Evolutionary conservation across 1,139 yeast genomes (phyloP), one percentile per base, ranked within the genome.

Genomic region (Scheffersomyces parashehatae): DNA sequence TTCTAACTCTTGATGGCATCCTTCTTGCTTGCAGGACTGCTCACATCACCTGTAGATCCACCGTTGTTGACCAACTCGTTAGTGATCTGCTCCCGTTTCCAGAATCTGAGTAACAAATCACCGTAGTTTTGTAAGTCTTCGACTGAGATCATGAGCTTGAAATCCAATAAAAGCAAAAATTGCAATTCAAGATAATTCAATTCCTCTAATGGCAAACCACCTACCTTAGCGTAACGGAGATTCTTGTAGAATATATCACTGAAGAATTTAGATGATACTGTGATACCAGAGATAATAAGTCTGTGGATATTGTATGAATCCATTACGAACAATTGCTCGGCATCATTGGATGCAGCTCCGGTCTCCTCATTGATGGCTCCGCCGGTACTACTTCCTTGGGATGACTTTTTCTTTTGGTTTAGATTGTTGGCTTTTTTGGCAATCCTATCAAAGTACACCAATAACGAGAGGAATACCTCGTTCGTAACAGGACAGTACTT

Each of bases 401-500:
- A 31, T 5, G 39, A 38, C 51, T 35, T 60, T 55, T 43, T 57
- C 43, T 61, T 62, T 42, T 58, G 62, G 43, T 64, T 67, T 39
- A 74, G 60, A 49, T 71, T 81, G 59, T 87, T 88, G 44, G 97
- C 96, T 51, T 88, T 79, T 60, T 88, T 88, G 13, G 97, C 96
- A 43, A 93, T 89, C 50, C 99, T 73, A 66, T 93, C 99, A 67
- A 93, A 90, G 64, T 93, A 95, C 24, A 95, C 98, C 53, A 93
- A 72, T 42, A 95, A 68, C 30, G 96, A 85, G 41, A 93, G 72
- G 63, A 91, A 93, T 28, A 95, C 98, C 61, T 95, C 99, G 65
- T 93, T 93, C 2, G 99, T 91, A 15, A 95, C 95, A 0, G 99
- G 99, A 65, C 99, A 93, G 66, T 93, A 95, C 65, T 91, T 93